Evolutionary conservation across 441 rosid genomes (phyloP), one percentile per base, ranked within the genome.

Genomic region (Euphorbia schlechtendalii): DNA sequence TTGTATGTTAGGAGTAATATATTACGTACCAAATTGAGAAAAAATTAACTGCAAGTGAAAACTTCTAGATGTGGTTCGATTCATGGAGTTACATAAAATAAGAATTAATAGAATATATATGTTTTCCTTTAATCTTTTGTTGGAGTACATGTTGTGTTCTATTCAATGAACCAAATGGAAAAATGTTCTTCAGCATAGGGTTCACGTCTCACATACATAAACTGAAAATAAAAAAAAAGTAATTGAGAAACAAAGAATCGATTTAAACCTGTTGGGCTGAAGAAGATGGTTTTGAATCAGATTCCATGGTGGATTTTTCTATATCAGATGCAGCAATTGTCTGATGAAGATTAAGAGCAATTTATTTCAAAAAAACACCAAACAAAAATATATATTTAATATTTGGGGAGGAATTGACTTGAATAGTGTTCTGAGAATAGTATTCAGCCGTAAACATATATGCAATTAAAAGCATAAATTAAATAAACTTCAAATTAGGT

Each of bases 241-340:
- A 15, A 0, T 4, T 17, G 53, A 40, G 2, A 13, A 20, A 24
- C 38, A 12, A 11, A 30, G 17, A 24, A 62, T 51, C 36, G 76
- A n/a, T n/a, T 82, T 69, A 76, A 6, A 73, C 69, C 57, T 69
- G 77, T 17, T 32, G 74, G 69, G 65, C 57, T 14, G 73, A 79
- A 69, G 79, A 77, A 72, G 83, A 70, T 34, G 64, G 66, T 38
- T 62, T 62, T 25, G 82, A 61, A 27, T 73, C 76, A 53, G 72
- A 57, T 60, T 70, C 83, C 75, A 53, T 24, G 56, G 68, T n/a
- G 28, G 70, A 36, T 60, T 59, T 74, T 45, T 66, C 73, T 30
- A 62, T 49, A 13, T 73, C 36, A 15, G 69, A 5, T 41, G 45
- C 43, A 27, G 25, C 25, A 49, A 14, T 65, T 30, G 34, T 69